Evolutionary conservation across 75 land plant genomes (phyloP).

Genomic region (Cryptomeria japonica): DNA sequence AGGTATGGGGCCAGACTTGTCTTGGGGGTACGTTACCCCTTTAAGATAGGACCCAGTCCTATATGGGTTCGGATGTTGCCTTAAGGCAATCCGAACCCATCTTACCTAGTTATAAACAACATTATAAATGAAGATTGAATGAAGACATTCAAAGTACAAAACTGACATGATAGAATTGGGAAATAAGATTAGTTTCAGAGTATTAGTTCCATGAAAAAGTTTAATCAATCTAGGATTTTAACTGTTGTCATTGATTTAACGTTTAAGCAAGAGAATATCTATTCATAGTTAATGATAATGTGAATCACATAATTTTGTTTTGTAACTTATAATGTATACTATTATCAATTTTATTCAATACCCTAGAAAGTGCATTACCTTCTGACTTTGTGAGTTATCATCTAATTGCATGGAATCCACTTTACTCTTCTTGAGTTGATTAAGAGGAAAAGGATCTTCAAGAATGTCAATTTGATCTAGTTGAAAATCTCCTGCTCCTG

Average conservation of each 20-base stretch:
- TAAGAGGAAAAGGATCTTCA: slow-evolving; percentile 81
- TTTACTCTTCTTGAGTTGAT: slow-evolving; percentile 32
- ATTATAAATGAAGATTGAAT: too few relatives aligned
- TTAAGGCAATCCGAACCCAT: too few relatives aligned
- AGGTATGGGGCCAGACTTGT: too few relatives aligned
- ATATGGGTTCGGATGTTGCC: too few relatives aligned
- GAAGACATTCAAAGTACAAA: background rate
- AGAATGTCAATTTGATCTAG: slow-evolving; percentile 68
- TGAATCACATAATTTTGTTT: background rate
- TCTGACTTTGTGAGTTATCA: slow-evolving; percentile 11
- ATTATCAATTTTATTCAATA: background rate
- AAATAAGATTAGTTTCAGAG: background rate
- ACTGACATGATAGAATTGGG: background rate
- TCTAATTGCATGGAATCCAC: slow-evolving; percentile 62
- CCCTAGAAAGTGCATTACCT: background rate
- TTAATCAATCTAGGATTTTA: background rate
- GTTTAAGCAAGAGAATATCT: background rate
- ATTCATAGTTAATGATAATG: background rate
- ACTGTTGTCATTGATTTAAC: background rate
- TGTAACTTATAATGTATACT: background rate
- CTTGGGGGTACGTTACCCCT: too few relatives aligned
- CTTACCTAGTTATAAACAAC: too few relatives aligned
- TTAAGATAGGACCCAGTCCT: too few relatives aligned
- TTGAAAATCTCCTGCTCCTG: slow-evolving; percentile 94
- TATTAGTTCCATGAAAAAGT: background rate